Base-by-base conservation (phyloP, 208 protist genomes). In the Acanthamoeba quina region DNA sequence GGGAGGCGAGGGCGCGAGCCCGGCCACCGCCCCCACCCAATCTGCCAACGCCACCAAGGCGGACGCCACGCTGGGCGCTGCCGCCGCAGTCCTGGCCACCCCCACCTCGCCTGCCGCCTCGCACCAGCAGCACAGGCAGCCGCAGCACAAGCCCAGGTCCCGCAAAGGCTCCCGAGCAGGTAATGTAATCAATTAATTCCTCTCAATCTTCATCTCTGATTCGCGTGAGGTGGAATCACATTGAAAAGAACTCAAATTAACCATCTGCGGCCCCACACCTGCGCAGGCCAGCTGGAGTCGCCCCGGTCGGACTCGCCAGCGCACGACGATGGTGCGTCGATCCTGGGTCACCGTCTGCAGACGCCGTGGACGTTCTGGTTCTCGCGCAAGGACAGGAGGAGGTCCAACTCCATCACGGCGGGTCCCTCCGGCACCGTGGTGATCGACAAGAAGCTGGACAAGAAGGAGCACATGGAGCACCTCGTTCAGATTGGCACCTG, bases 321-420 rank as follows among this genome's bases (percentile, higher is more conserved):
- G 49, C n/a, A 49, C 19, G 82, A 90, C 34, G 82, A 90, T 17
- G 82, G 56, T 21, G 29, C 82, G 26, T 49, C 49, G 24, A 68
- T 92, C 64, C 10, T 44, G 41, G 88, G 72, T 24, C 94, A 95
- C 74, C 62, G 52, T 6, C 76, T 95, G 56, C 85, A 95, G 64
- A 90, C 94, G 37, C 49, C 49, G 41, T 95, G 94, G 94, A 94
- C 94, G 47, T 83, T 95, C 31, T 95, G 94, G 94, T 95, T 94
- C 89, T 92, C 88, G 37, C 58, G 88, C 24, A 92, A 92, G 88
- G 89, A 94, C 88, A 95, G 86, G 94, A 95, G 19, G 93, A 29
- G 52, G n/a, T 47, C 78, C 41, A 90, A 95, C 60, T 93, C 78
- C 60, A 49, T 78, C 24, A 52, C 41, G 11, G 88, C 44, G n/a